Evolutionary conservation across 768 basidiomycete species (phyloP).

Genomic region (Mycena albidolilacea): DNA sequence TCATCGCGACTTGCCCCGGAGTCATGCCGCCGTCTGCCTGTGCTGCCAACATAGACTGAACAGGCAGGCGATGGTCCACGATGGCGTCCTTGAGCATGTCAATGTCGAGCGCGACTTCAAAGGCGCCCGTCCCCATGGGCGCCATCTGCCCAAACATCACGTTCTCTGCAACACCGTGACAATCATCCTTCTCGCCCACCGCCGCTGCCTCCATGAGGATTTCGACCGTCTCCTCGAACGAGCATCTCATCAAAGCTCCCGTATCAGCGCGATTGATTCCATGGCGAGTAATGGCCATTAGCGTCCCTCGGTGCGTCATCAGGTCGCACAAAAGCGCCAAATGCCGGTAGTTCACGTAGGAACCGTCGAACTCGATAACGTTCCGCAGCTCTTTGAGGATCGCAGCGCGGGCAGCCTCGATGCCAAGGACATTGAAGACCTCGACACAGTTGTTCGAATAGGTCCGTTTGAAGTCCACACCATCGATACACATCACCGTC

Average conservation of each 20-base stretch:
- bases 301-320: constrained; percentile 95
- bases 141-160: constrained; percentile 99
- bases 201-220: constrained; percentile 99
- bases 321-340: constrained; percentile 96
- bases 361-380: constrained; percentile 99
- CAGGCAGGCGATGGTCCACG: constrained; percentile 93
- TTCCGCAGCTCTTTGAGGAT: constrained; percentile 94
- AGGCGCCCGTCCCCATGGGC: constrained; percentile 99
- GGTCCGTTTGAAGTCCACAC: constrained; percentile 93
- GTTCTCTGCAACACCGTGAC: constrained; percentile 98
- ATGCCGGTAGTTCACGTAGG: constrained; percentile 99
- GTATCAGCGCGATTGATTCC: constrained; percentile 99
- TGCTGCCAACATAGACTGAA: constrained; percentile 83
- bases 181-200: constrained; percentile 98
- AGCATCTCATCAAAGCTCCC: constrained; percentile 98
- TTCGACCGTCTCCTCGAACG: constrained; percentile 99
- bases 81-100: constrained; percentile 99
- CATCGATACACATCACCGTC: constrained; percentile 91
- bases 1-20: constrained; percentile 93
- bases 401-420: constrained; percentile 95
- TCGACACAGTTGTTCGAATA: constrained; percentile 98
- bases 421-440: constrained; percentile 94
- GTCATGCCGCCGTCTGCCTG: constrained; percentile 92
- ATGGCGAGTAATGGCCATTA: constrained; percentile 99
- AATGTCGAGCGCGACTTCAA: constrained; percentile 96